Evolutionary conservation across 2,329 filamentous ascomycete genomes (phyloP), one percentile per base, ranked within the genome.

Genomic region (Neofusicoccum sp.): DNA sequence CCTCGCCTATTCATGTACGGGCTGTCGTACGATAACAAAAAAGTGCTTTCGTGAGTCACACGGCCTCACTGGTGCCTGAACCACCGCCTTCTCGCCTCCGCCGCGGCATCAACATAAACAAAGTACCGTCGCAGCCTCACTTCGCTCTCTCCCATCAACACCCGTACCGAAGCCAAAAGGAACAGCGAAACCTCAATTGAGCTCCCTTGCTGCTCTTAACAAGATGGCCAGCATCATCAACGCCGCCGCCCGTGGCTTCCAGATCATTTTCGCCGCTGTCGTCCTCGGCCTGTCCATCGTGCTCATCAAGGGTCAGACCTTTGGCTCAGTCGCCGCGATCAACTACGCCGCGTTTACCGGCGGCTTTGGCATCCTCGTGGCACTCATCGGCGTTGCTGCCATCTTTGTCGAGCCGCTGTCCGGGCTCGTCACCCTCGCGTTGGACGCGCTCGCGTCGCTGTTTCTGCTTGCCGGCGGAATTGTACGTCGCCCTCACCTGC

Each of bases 251-350:
- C 38, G 51, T 30, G 36, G 28, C 5, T 33, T 56, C 41, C 67
- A 68, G 56, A 24, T 69, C 38, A 36, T 69, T 57, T 69, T 68
- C 64, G 64, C 64, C 49, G 66, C 63, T 56, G 60, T 68, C 38
- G 68, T 70, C 30, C 66, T 71, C 43, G 68, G 63, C 20, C 63
- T 70, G 34, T 69, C 68, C 6, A 65, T 69, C 58, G 51, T 26
- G 26, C 65, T 69, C 1, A 61, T 66, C 45, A 60, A 67, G 53
- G 64, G 63, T 62, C 68, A 71, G 56, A n/a, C 16, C 20, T 45
- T 61, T 48, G 64, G 64, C 33, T 30, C 41, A 16, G 62, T 63
- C 6, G 64, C 67, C 6, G 65, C 66, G 12, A 68, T 54, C 36
- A 61, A 45, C 9, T 70, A 65, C 49, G 53, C 53, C 28, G 64